These are phyloP conservation scores for Sophora flavescens DNA, from an alignment of 306 rosid species.

Conservation along the genomic window DNA sequence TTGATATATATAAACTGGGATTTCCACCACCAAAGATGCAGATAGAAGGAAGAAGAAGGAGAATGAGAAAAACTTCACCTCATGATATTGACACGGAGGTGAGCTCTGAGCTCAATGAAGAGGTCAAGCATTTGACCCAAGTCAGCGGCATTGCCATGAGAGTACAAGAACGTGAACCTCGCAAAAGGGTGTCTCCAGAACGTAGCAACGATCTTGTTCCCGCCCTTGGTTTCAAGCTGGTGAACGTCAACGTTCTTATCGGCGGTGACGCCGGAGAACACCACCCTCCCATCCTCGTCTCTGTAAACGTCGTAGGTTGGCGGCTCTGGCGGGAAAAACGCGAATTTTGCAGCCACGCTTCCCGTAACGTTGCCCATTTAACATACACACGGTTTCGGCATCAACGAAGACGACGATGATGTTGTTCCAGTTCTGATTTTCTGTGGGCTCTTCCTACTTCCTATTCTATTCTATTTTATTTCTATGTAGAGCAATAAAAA, in stretches of 20 bases:
- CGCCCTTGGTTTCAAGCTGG: constrained; percentile 71
- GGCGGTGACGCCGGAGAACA: constrained; percentile 75
- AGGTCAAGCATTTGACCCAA: constrained; percentile 96
- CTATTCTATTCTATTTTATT: background rate
- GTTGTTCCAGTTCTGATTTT: constrained; percentile 16
- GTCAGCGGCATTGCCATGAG: constrained; percentile 99
- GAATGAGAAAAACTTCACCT: constrained; percentile 51
- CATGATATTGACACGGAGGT: constrained; percentile 94
- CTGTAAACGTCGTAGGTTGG: constrained; percentile 76
- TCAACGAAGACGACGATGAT: constrained; percentile 48
- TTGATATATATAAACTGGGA: too few relatives aligned
- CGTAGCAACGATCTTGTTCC: constrained; percentile 83
- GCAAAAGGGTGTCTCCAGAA: constrained; percentile 92
- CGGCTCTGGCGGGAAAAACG: constrained; percentile 99
- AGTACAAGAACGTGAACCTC: constrained; percentile 84
- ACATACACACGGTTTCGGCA: constrained; percentile 54
- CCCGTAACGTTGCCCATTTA: constrained; percentile 94
- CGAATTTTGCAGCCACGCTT: constrained; percentile 92
- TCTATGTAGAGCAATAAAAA: background rate
- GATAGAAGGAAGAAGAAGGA: background rate
- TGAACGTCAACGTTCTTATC: constrained; percentile 78
- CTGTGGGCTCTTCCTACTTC: constrained; percentile 30
- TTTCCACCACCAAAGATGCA: background rate
- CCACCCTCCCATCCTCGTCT: constrained; percentile 63
- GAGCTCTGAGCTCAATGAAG: constrained; percentile 95